phyloP scores from a whole-genome alignment of 2,329 filamentous ascomycete species.

The Sclerotinia subarctica region DNA sequence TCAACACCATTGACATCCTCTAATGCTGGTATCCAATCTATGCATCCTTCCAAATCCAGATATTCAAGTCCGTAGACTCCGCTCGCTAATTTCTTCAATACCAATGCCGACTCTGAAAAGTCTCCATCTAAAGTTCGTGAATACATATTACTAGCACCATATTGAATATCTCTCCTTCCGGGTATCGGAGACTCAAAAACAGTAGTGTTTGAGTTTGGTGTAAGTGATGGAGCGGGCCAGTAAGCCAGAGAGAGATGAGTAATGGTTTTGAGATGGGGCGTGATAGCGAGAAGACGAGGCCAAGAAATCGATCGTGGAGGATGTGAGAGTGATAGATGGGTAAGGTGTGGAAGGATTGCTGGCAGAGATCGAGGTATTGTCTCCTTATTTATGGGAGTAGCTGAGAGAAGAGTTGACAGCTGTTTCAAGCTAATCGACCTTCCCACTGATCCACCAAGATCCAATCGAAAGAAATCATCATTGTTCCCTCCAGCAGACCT shows the following conservation, averaged over 20 bases:
- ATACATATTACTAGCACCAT: slow-evolving; percentile 55
- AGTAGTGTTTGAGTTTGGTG: slow-evolving; percentile 50
- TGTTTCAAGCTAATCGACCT: slow-evolving; percentile 52
- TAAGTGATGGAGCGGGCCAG: slow-evolving; percentile 60
- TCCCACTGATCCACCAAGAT: slow-evolving; percentile 53
- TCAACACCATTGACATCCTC: slow-evolving; percentile 26
- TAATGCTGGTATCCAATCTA: slow-evolving; percentile 45
- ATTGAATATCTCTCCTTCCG: slow-evolving; percentile 44
- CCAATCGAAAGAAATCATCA: slow-evolving; percentile 50
- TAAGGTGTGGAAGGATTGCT: slow-evolving; percentile 50
- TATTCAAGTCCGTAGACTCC: slow-evolving; percentile 57
- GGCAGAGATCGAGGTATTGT: slow-evolving; percentile 27
- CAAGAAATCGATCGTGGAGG: slow-evolving; percentile 47
- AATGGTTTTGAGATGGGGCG: slow-evolving; percentile 50
- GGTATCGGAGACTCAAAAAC: slow-evolving; percentile 45
- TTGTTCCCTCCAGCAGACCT: slow-evolving; percentile 39
- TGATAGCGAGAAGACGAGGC: slow-evolving; percentile 56
- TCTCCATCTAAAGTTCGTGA: slow-evolving; percentile 57
- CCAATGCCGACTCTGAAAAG: slow-evolving; percentile 56
- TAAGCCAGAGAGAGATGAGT: slow-evolving; percentile 61
- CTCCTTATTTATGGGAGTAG: slow-evolving; percentile 15
- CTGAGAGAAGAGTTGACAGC: slow-evolving; percentile 37
- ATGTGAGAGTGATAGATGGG: slow-evolving; percentile 56
- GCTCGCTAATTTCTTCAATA: slow-evolving; percentile 54
- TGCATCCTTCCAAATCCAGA: slow-evolving; percentile 59